Percentiles rank a stretch among this genome's conserved stretches.
Evolutionary conservation across 2,329 filamentous ascomycete genomes (phyloP).

Genomic region (Alternaria sp.): DNA sequence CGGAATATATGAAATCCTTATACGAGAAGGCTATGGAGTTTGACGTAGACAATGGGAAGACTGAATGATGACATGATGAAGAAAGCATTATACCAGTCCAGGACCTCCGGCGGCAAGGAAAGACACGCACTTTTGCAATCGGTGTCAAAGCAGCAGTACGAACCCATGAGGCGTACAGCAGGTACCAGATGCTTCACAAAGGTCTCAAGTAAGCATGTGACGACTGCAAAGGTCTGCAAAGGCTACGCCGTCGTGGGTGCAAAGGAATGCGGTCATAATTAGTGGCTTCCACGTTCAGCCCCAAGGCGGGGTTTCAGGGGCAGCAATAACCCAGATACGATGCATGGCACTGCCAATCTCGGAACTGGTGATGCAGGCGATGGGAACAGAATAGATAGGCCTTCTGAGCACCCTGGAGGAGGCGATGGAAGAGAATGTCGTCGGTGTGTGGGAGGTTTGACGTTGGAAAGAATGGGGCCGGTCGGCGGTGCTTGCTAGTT

Average conservation of each 20-base stretch:
- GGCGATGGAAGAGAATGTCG: not conserved
- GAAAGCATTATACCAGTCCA: no score
- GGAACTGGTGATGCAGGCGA: not conserved
- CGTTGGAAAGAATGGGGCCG: conserved; percentile 12
- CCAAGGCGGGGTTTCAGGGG: not conserved
- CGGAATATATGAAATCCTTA: not conserved
- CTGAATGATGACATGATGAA: not conserved
- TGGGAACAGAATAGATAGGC: not conserved
- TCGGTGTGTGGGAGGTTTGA: conserved; percentile 13
- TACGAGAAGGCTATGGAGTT: not conserved
- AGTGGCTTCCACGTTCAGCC: not conserved
- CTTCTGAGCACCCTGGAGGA: not conserved
- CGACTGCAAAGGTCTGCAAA: not conserved
- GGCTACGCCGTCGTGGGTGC: not conserved
- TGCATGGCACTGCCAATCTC: not conserved
- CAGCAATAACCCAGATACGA: not conserved
- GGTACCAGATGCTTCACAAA: not conserved
- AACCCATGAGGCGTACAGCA: no score
- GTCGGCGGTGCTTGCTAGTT: not conserved
- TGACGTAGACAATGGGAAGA: not conserved
- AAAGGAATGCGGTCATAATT: not conserved
- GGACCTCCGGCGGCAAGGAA: not conserved
- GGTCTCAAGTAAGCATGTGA: no score
- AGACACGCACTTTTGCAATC: not conserved
- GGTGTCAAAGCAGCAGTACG: not conserved